Evolutionary conservation across 495 filamentous ascomycete genomes (phyloP), one percentile per base, ranked within the genome.

Genomic region (Aspergillus hancockii): DNA sequence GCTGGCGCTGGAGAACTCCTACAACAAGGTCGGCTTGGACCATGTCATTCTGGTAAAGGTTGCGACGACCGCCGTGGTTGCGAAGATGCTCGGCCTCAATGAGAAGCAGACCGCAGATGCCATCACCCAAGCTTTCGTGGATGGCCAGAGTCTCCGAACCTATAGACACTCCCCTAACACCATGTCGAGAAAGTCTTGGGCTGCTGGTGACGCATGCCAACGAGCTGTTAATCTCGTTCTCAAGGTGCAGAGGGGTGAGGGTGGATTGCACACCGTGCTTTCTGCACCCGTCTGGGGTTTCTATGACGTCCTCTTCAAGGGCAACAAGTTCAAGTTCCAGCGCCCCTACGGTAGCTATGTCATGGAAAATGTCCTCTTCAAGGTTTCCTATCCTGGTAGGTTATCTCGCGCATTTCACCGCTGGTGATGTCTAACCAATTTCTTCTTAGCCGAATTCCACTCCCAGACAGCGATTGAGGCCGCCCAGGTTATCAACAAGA

Each of bases 331-430:
- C 76, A 77, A 90, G 72, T 98, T 97, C 83, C 94, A 98, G 79
- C 86, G 94, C 50, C 86, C 87, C 46, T 98, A 98, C 69, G 94
- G 93, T 65, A 93, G 89, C 82, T 98, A 98, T 73, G 95, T 98
- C 55, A 98, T 98, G 94, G 94, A 98, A 85, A 98, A 98, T 71
- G 90, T 98, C 49, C 89, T 98, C 49, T 98, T 98, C 84, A 98
- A 98, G 83, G 95, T 98, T 41, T 98, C 94, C 31, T 97, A 96
- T 71, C 92, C 92, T 68, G 90, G 89, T 92, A 75, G 70, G 86
- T 65, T 41, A 4, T 19, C 2, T 40, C 21, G 12, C 21, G 7
- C 18, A 23, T 9, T 4, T 1, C 4, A 18, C 18, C 10, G n/a
- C 8, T 13, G 36, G 13, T 43, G 13, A 7, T 30, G 31, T 54